A percentile compares a stretch with the other conserved stretches of the same genome.
Evolutionary conservation across 768 basidiomycete species (phyloP).

Genomic region (Lentinula edodes): DNA sequence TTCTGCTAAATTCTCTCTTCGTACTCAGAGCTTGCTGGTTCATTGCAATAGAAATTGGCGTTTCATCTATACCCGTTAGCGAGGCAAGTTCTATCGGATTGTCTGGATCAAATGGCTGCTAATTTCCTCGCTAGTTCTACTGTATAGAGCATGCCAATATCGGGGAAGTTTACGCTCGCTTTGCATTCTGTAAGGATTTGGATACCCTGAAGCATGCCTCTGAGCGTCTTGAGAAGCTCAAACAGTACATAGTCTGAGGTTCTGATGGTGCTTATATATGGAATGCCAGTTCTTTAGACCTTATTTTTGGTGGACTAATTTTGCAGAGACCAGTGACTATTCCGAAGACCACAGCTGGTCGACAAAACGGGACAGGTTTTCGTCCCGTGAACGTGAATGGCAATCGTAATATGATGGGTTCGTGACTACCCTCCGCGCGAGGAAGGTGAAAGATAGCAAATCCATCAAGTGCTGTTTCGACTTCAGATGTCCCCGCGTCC

Average conservation of each 20-base stretch:
- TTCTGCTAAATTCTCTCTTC: slow-evolving; percentile 10
- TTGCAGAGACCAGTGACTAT: background rate
- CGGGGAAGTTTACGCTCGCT: slow-evolving; percentile 83
- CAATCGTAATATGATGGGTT: slow-evolving; percentile 88
- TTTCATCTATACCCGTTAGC: slow-evolving; percentile 92
- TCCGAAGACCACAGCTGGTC: slow-evolving; percentile 36
- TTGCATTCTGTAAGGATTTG: slow-evolving; percentile 94
- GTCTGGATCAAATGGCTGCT: background rate
- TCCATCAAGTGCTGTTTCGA: slow-evolving; percentile 70
- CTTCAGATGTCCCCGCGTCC: slow-evolving; percentile 30
- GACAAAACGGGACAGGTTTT: slow-evolving; percentile 64
- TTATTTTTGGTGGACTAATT: background rate
- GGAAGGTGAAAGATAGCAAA: slow-evolving; percentile 74
- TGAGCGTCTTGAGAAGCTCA: slow-evolving; percentile 71
- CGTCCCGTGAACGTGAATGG: slow-evolving; percentile 34
- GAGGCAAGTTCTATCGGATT: slow-evolving; percentile 52
- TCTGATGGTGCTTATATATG: background rate
- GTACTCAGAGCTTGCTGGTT: slow-evolving; percentile 83
- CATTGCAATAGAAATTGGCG: slow-evolving; percentile 84
- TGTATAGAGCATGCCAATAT: slow-evolving; percentile 81
- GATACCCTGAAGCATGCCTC: slow-evolving; percentile 81
- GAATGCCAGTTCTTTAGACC: background rate
- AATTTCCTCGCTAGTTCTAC: slow-evolving; percentile 62
- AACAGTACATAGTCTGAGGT: slow-evolving; percentile 46
- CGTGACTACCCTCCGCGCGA: slow-evolving; percentile 59